These are phyloP conservation scores for Flaveria brownii DNA, from an alignment of 129 eudicot genomes.

Conservation along the genomic window DNA sequence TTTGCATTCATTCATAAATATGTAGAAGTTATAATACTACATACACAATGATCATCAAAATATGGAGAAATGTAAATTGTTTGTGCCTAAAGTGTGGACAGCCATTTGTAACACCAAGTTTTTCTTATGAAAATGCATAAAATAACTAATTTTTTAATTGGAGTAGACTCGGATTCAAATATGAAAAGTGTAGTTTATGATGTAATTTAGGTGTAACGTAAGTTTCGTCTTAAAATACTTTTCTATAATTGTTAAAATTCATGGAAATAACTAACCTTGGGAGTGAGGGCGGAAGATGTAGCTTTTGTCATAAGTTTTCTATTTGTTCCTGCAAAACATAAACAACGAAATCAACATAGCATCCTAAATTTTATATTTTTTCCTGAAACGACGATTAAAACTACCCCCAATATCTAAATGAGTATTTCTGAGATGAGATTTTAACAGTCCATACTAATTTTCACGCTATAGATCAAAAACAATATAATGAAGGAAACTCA, in stretches of 20 bases:
- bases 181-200: too few relatives aligned
- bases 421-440: too few relatives aligned
- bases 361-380: neutral
- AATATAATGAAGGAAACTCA: too few relatives aligned
- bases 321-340: constrained; percentile 51
- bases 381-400: too few relatives aligned
- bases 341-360: neutral
- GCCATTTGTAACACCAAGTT: neutral
- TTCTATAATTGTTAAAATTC: neutral
- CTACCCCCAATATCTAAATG: too few relatives aligned
- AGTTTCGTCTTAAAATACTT: too few relatives aligned
- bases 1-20: neutral
- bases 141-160: neutral
- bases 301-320: constrained; percentile 50
- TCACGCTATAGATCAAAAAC: too few relatives aligned
- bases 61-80: neutral
- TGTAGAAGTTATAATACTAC: neutral
- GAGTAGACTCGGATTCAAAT: too few relatives aligned
- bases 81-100: too few relatives aligned
- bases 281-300: constrained; percentile 18
- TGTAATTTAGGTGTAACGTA: too few relatives aligned
- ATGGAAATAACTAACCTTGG: constrained; percentile 42
- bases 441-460: too few relatives aligned
- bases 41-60: neutral
- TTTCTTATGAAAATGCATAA: neutral